A percentile compares a stretch with the other conserved stretches of the same genome.
Conservation (phyloP, 2,329 filamentous ascomycete genomes). For the Nannizzia gypsea region DNA sequence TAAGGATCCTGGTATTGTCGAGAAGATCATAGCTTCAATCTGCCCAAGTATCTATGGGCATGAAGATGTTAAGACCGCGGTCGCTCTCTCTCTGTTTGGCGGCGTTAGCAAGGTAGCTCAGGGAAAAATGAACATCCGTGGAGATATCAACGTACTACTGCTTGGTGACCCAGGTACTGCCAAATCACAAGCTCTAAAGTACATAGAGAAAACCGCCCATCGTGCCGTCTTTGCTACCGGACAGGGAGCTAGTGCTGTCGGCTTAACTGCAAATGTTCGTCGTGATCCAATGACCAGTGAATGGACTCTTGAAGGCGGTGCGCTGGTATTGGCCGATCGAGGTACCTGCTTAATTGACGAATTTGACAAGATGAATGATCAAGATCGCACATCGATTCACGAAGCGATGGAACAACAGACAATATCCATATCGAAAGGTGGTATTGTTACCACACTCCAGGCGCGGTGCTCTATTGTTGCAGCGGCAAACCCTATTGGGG, state of each 20-base stretch:
- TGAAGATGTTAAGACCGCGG: conserved; percentile 90
- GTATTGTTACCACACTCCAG: conserved; percentile 93
- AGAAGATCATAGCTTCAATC: conserved; percentile 85
- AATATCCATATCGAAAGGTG: conserved; percentile 96
- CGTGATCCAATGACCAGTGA: conserved; percentile 90
- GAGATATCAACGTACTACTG: conserved; percentile 94
- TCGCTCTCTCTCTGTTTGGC: conserved; percentile 86
- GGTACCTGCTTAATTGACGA: conserved; percentile 96
- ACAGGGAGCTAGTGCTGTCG: conserved; percentile 91
- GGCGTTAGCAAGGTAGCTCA: conserved; percentile 86
- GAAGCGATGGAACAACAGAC: conserved; percentile 99
- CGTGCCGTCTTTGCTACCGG: conserved; percentile 95
- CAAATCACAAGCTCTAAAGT: conserved; percentile 95
- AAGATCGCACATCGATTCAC: conserved; percentile 95
- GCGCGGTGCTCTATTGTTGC: conserved; percentile 93
- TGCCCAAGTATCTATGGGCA: conserved; percentile 97
- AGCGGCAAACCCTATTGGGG: conserved; percentile 90
- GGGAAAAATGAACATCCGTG: conserved; percentile 80
- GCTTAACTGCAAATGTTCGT: conserved; percentile 92
- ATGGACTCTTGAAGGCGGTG: conserved; percentile 95
- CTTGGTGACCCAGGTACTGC: conserved; percentile 95
- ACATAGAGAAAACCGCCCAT: conserved; percentile 93
- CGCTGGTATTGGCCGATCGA: conserved; percentile 84
- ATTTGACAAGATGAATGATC: conserved; percentile 99
- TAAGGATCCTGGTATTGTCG: conserved; percentile 78